These are phyloP conservation scores for Physcomitrellopsis africana DNA, from an alignment of 225 moss, liverwort and hornwort genomes.

Conservation along the genomic window DNA sequence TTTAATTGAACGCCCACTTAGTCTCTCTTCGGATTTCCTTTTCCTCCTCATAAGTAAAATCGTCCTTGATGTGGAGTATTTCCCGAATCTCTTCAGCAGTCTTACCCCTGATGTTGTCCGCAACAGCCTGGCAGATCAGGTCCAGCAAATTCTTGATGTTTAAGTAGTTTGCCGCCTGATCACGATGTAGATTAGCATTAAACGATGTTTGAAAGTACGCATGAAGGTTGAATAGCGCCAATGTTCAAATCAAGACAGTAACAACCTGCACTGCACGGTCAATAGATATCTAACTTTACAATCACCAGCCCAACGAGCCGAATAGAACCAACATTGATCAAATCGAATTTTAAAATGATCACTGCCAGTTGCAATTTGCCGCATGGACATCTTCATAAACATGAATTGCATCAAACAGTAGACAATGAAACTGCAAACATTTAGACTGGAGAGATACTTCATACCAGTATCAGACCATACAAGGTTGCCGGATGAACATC, in stretches of 20 bases:
- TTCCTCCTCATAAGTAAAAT: conserved; percentile 40
- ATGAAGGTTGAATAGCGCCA: not conserved
- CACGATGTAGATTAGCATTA: not conserved
- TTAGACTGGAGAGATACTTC: not conserved
- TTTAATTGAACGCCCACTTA: conserved; percentile 33
- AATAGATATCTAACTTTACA: not conserved
- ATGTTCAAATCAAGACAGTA: not conserved
- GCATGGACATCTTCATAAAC: not conserved
- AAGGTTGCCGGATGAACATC: conserved; percentile 46
- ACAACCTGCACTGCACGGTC: not conserved
- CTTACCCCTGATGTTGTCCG: conserved; percentile 36
- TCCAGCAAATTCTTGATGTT: conserved; percentile 43
- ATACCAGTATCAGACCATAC: conserved; percentile 40
- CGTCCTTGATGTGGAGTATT: conserved; percentile 27
- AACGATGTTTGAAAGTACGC: not conserved
- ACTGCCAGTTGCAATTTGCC: not conserved
- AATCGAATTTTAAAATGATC: not conserved
- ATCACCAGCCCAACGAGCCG: not conserved
- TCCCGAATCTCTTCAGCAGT: conserved; percentile 27
- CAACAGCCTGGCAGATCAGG: conserved; percentile 34
- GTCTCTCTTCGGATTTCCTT: conserved; percentile 37
- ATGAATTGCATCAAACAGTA: not conserved
- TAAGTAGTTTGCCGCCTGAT: conserved; percentile 38
- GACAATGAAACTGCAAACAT: not conserved
- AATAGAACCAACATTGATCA: not conserved